These are phyloP conservation scores for Raddia distichophylla DNA, from an alignment of 176 grass and related monocot species.

Conservation along the genomic window DNA sequence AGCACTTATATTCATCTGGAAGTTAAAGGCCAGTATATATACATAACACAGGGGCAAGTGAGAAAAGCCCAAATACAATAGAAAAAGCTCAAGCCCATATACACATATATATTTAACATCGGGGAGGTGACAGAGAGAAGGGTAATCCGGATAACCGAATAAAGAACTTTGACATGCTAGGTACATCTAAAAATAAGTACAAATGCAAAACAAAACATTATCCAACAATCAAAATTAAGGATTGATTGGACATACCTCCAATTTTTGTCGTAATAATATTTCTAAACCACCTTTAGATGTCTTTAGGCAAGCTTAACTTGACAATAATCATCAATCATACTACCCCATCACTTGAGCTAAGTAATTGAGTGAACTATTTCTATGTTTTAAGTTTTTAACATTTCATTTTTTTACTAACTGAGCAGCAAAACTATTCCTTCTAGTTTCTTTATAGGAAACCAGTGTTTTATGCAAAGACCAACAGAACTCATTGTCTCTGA, in stretches of 20 bases:
- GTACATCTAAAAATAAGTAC: constrained; percentile 21
- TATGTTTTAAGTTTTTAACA: constrained; percentile 22
- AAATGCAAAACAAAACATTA: not conserved
- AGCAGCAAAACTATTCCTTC: constrained; percentile 49
- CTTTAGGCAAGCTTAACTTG: constrained; percentile 4
- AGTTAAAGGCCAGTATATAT: too few relatives aligned
- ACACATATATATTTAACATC: too few relatives aligned
- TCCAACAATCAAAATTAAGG: not conserved
- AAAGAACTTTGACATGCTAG: not conserved
- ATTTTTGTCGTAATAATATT: constrained; percentile 10
- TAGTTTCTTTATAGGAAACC: constrained; percentile 41
- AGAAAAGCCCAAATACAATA: too few relatives aligned
- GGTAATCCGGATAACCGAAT: not conserved
- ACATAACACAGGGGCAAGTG: too few relatives aligned
- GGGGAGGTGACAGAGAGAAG: too few relatives aligned
- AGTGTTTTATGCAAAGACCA: constrained; percentile 45
- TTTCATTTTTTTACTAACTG: constrained; percentile 62
- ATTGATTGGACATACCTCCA: not conserved
- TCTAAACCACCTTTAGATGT: constrained; percentile 8
- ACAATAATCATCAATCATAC: constrained; percentile 18
- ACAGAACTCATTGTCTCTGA: constrained; percentile 39
- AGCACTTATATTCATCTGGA: too few relatives aligned
- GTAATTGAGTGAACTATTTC: not conserved
- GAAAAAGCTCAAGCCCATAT: too few relatives aligned
- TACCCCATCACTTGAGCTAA: constrained; percentile 25